Percentiles rank a stretch among this genome's conserved stretches.
Conservation (phyloP, 2,329 filamentous ascomycete genomes). For the Alternaria brassicae region DNA sequence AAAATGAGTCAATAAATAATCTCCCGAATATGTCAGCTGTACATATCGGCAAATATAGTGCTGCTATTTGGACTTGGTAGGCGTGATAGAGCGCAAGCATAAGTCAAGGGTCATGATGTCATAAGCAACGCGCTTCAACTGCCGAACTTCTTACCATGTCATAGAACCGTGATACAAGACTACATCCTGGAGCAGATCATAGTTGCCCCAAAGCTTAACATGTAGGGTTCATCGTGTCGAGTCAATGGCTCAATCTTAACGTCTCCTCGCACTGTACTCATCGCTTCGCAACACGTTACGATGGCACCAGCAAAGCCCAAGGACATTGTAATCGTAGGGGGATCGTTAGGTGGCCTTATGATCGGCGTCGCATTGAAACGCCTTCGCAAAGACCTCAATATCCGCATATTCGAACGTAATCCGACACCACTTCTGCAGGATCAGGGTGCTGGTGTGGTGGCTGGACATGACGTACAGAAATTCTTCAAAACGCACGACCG, state of each 20-base stretch:
- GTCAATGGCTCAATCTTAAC: background rate
- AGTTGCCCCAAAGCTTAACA: background rate
- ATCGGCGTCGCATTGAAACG: constrained; percentile 31
- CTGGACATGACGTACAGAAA: constrained; percentile 27
- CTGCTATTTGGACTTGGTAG: background rate
- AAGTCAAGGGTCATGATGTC: constrained; percentile 13
- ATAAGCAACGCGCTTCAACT: constrained; percentile 2
- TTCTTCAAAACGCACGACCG: constrained; percentile 34
- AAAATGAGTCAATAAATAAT: background rate
- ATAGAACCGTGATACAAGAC: constrained; percentile 12
- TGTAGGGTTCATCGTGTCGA: background rate
- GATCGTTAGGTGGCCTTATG: constrained; percentile 33
- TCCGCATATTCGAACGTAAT: constrained; percentile 37
- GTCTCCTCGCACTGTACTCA: background rate
- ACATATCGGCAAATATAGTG: too few relatives aligned
- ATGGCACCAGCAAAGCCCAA: constrained; percentile 27
- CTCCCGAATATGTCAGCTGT: background rate
- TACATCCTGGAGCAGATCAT: constrained; percentile 9
- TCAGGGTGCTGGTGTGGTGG: constrained; percentile 39
- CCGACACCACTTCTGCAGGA: constrained; percentile 34
- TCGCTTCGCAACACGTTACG: background rate
- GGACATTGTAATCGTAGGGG: constrained; percentile 34
- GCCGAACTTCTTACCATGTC: constrained; percentile 10
- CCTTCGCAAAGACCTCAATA: constrained; percentile 29
- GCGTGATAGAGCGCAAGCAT: background rate